phyloP scores from a whole-genome alignment of 306 rosid species.

The Dryas drummondii region DNA sequence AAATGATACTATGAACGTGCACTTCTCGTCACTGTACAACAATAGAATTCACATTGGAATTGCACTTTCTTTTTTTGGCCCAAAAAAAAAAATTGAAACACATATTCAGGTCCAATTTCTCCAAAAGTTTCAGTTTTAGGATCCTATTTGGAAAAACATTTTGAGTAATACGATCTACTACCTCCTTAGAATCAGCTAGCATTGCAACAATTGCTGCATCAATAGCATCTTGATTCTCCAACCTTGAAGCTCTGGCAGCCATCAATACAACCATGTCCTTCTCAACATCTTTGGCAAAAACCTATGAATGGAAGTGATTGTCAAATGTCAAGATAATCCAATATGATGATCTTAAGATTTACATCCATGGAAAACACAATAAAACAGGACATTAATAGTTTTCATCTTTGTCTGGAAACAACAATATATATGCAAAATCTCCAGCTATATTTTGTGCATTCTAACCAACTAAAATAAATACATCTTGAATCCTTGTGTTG shows the following conservation, averaged over 20 bases:
- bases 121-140: background rate
- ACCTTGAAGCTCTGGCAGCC: constrained; percentile 30
- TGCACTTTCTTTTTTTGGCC: background rate
- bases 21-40: background rate
- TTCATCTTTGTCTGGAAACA: background rate
- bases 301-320: background rate
- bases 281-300: constrained; percentile 23
- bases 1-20: background rate
- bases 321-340: background rate
- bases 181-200: constrained; percentile 30
- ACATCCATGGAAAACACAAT: background rate
- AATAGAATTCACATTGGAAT: background rate
- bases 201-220: constrained; percentile 27
- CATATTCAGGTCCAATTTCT: background rate
- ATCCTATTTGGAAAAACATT: background rate
- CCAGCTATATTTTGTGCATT: background rate
- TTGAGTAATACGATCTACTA: background rate
- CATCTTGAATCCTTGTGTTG: background rate
- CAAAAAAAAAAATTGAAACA: background rate
- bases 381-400: background rate
- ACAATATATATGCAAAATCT: background rate
- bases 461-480: background rate
- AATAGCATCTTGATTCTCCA: constrained; percentile 27
- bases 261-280: constrained; percentile 21
- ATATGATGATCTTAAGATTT: background rate